These are phyloP conservation scores for Circinella minor DNA, from an alignment of 371 early-diverging fungal species.

Conservation along the genomic window DNA sequence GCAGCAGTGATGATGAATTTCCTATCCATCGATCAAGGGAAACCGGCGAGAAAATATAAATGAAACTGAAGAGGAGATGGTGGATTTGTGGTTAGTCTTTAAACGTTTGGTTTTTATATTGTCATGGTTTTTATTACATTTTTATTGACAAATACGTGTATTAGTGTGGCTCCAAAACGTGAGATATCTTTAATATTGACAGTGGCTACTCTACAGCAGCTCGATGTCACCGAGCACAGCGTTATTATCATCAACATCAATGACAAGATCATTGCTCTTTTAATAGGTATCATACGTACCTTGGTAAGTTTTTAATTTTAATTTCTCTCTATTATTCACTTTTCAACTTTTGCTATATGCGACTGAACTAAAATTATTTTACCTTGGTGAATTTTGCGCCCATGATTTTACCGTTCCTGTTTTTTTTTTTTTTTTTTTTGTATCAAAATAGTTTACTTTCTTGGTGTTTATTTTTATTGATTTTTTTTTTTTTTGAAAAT, in stretches of 20 bases:
- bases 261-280: background rate
- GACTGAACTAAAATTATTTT: too few species aligned
- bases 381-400: too few species aligned
- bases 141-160: conserved; percentile 4
- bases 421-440: too few species aligned
- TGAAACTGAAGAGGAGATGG: conserved; percentile 4
- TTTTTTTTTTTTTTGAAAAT: too few species aligned
- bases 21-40: too few species aligned
- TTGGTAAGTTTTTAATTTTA: background rate
- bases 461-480: too few species aligned
- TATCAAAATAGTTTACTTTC: too few species aligned
- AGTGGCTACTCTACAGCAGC: background rate
- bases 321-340: background rate
- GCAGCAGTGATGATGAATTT: too few species aligned
- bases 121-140: conserved; percentile 1
- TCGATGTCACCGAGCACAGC: conserved; percentile 1
- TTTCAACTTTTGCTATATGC: background rate
- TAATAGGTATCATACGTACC: background rate
- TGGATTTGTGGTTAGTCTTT: background rate
- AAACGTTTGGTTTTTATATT: background rate
- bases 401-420: too few species aligned
- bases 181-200: background rate
- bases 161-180: background rate
- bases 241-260: background rate
- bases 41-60: background rate